Conservation (phyloP, 2,329 filamentous ascomycete genomes). For the Cytospora chrysosperma region DNA sequence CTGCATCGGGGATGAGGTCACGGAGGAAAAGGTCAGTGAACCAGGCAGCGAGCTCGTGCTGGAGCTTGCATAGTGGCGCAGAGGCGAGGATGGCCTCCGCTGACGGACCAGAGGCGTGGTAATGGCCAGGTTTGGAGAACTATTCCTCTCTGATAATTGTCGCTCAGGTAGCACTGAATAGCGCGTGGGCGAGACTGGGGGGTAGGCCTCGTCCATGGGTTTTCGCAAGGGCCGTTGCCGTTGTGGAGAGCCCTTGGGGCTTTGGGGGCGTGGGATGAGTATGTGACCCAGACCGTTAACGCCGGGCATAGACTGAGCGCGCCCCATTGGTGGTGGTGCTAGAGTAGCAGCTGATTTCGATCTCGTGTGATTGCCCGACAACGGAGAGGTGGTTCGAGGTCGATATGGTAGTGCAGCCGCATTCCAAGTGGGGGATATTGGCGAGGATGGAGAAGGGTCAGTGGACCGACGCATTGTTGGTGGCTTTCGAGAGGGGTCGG, state of each 20-base stretch:
- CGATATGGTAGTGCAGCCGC: slow-evolving; percentile 54
- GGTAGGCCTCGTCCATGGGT: slow-evolving; percentile 60
- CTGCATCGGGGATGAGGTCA: slow-evolving; percentile 36
- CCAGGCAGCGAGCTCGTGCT: slow-evolving; percentile 25
- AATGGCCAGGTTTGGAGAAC: slow-evolving; percentile 47
- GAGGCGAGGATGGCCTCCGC: slow-evolving; percentile 42
- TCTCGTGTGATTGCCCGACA: slow-evolving; percentile 55
- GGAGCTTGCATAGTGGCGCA: slow-evolving; percentile 29
- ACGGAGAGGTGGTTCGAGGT: slow-evolving; percentile 61
- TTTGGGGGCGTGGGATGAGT: slow-evolving; percentile 54
- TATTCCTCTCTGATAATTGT: slow-evolving; percentile 48
- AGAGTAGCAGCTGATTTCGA: slow-evolving; percentile 58
- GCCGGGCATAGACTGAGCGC: slow-evolving; percentile 64
- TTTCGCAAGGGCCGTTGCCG: slow-evolving; percentile 54
- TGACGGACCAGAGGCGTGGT: slow-evolving; percentile 38
- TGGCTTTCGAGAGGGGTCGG: slow-evolving; percentile 50
- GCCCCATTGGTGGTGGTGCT: slow-evolving; percentile 56
- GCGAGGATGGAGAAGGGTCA: slow-evolving; percentile 55
- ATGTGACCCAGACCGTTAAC: slow-evolving; percentile 60
- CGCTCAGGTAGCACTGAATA: slow-evolving; percentile 54
- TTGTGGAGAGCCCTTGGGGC: slow-evolving; percentile 54
- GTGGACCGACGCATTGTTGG: slow-evolving; percentile 56
- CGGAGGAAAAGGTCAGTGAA: slow-evolving; percentile 17
- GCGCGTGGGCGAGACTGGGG: slow-evolving; percentile 52
- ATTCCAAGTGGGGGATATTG: slow-evolving; percentile 51